A percentile compares a stretch with the other conserved stretches of the same genome.
Conservation (phyloP, 139 green algal species). For the Asterochloris sp. region DNA sequence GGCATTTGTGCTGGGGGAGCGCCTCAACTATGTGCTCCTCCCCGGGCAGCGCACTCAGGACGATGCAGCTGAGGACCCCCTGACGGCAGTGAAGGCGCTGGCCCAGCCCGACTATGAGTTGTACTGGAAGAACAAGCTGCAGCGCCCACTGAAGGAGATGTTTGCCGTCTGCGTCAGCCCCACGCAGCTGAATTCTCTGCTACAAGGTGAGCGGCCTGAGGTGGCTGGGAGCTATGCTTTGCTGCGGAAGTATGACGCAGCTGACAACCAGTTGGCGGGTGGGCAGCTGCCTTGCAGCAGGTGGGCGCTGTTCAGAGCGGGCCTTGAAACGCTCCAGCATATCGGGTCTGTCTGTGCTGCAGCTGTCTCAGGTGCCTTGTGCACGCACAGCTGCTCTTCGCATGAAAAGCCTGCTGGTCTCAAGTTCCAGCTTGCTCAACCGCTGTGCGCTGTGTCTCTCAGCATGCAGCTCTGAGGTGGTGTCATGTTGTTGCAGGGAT, state of each 20-base stretch:
- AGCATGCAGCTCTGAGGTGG: no score
- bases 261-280: neutral
- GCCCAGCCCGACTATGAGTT: constrained; percentile 45
- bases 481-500: constrained; percentile 21
- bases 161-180: constrained; percentile 37
- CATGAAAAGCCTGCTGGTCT: no score
- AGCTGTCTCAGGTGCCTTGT: no score
- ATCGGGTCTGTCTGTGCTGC: no score
- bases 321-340: no score
- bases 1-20: constrained; percentile 70
- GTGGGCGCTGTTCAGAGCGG: no score
- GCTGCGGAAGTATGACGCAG: constrained; percentile 13
- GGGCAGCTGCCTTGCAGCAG: no score
- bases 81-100: constrained; percentile 39
- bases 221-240: neutral
- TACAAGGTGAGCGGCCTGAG: neutral
- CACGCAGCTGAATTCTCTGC: constrained; percentile 11
- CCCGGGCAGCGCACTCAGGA: constrained; percentile 38
- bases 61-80: constrained; percentile 48
- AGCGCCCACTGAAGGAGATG: constrained; percentile 46
- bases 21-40: constrained; percentile 74
- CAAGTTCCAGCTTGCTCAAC: no score
- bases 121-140: constrained; percentile 73
- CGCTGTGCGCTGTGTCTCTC: no score
- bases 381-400: no score